Evolutionary conservation across 2,329 filamentous ascomycete genomes (phyloP), one percentile per base, ranked within the genome.

Genomic region (Thelonectria discophora): DNA sequence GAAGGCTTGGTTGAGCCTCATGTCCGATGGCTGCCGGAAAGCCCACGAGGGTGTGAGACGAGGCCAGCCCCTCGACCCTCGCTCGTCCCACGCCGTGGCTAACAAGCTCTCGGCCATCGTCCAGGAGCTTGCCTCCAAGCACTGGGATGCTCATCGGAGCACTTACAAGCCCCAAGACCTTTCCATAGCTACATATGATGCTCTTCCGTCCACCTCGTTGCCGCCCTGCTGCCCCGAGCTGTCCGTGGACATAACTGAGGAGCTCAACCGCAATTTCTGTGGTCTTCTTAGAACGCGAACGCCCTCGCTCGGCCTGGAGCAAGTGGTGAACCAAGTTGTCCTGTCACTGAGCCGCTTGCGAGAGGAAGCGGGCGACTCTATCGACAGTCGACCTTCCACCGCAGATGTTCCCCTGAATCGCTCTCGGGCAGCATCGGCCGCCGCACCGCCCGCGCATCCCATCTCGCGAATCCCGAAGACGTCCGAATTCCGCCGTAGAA

Each of bases 1-100:
- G 74, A 86, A 88, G 65, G 87, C 92, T 37, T 97, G 94, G 92
- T 78, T 89, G 45, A 78, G 81, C 15, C 80, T 95, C 15, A 77
- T 80, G 20, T 80, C 82, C 32, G 75, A 81, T 60, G 74, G 81
- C 64, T 79, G 84, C 75, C 73, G 79, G 62, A 73, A 78, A 64
- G 79, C 82, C 32, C 86, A 89, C 64, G 69, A 74, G 13, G 76
- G 77, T 49, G 75, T 39, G 49, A 76, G 54, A 71, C 69, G 53
- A 18, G 60, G 49, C 18, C 60, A 56, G 18, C 32, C 30, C 5
- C 40, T 43, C 13, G 46, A 59, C 21, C 45, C 56, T 42, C 48
- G 24, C 42, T 43, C 54, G n/a, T 47, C 50, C 15, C 61, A 65
- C n/a, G 59, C 64, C 15, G 60, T 66, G 18, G 24, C 59, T 9